Evolutionary conservation across 768 basidiomycete species (phyloP), one percentile per base, ranked within the genome.

Genomic region (Boletus rex-veris): DNA sequence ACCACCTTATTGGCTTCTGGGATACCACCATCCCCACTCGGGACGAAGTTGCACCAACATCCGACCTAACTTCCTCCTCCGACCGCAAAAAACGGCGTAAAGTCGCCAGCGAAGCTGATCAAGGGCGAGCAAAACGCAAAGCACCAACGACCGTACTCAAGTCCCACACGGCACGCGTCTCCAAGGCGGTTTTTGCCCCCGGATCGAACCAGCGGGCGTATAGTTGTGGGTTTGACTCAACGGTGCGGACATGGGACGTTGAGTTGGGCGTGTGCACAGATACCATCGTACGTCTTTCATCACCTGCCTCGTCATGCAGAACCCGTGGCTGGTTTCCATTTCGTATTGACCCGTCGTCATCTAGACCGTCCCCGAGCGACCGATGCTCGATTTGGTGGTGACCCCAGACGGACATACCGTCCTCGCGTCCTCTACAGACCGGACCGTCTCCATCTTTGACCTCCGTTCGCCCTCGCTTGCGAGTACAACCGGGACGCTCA

Each of bases 201-300:
- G 76, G 71, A 47, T 65, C 61, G 18, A 65, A 58, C 38, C 48
- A 64, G 48, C 56, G 71, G 52, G 93, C 85, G 28, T 83, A 84
- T 57, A 92, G 89, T 60, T 87, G 86, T 64, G 90, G 91, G 0
- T 91, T 92, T 65, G 95, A 97, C 71, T 96, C 94, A 28, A 92
- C 92, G 0, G 83, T 98, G 6, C 78, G 92, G 21, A 74, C 78
- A 3, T 99, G 96, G 96, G 92, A 97, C 64, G 75, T 87, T 4
- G 88, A 91, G 60, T 79, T 75, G 37, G 92, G 88, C 3, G 71
- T 91, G 6, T 92, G 88, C 54, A 74, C 77, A 0, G 67, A 79
- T 41, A 90, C 88, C 1, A 82, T 90, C 42, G 89, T 91, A 58
- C 50, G 59, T 44, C 37, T 2, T 10, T n/a, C n/a, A 3, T 16